These are phyloP conservation scores for Casuarina glauca DNA, from an alignment of 306 rosid species.

Conservation along the genomic window DNA sequence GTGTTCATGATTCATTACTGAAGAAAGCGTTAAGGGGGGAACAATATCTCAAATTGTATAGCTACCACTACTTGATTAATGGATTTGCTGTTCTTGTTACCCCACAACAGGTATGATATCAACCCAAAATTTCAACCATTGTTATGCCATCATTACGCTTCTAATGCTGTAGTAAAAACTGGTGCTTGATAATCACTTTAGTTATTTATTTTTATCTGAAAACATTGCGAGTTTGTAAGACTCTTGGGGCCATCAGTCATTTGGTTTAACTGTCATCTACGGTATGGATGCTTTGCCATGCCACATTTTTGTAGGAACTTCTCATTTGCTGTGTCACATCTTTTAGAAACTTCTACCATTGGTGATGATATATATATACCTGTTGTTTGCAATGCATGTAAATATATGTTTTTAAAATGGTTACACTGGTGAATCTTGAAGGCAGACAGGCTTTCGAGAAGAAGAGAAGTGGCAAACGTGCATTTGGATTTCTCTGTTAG, in stretches of 20 bases:
- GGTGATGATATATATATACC: background rate
- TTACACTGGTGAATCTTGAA: constrained; percentile 37
- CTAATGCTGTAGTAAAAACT: background rate
- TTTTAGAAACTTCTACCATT: constrained; percentile 10
- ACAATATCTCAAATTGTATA: constrained; percentile 90
- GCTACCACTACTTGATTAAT: constrained; percentile 91
- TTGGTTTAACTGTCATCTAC: too few relatives aligned
- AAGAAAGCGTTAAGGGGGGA: constrained; percentile 77
- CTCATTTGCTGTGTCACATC: background rate
- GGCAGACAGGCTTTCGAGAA: constrained; percentile 80
- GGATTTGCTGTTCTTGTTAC: constrained; percentile 91
- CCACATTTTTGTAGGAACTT: background rate
- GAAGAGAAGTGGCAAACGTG: constrained; percentile 83
- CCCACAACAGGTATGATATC: constrained; percentile 66
- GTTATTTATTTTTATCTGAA: background rate
- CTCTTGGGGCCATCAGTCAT: background rate
- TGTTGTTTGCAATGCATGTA: constrained; percentile 1
- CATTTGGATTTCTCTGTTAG: constrained; percentile 84
- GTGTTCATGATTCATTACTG: constrained; percentile 85
- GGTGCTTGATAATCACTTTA: constrained; percentile 7
- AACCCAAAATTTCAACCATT: constrained; percentile 18
- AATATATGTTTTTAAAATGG: constrained; percentile 10
- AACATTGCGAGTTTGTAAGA: background rate
- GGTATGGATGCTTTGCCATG: constrained; percentile 12
- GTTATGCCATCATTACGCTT: constrained; percentile 7